phyloP scores from a whole-genome alignment of 257 asterid species.

The Knoxia roxburghii region DNA sequence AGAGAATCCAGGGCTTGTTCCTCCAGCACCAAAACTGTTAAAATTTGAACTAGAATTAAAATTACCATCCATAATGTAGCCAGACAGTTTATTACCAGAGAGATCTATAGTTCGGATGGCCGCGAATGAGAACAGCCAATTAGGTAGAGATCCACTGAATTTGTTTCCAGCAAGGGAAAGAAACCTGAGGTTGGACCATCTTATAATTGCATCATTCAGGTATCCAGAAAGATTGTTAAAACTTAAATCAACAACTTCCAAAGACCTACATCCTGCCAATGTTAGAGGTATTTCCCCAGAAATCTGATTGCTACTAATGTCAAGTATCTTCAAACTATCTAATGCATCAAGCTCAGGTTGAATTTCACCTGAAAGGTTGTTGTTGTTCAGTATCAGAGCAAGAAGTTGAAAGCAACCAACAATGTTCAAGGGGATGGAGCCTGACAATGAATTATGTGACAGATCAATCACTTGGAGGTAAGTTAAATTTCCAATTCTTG shows the following conservation, averaged over 20 bases:
- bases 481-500: constrained; percentile 78
- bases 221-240: constrained; percentile 67
- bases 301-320: constrained; percentile 59
- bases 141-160: constrained; percentile 64
- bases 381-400: constrained; percentile 60
- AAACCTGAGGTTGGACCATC: constrained; percentile 72
- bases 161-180: constrained; percentile 72
- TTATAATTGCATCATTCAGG: constrained; percentile 72
- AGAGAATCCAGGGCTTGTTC: constrained; percentile 10
- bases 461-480: constrained; percentile 88
- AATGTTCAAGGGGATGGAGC: constrained; percentile 68
- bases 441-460: constrained; percentile 67
- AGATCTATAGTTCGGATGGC: constrained; percentile 54
- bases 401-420: constrained; percentile 91
- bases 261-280: constrained; percentile 87
- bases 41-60: constrained; percentile 44
- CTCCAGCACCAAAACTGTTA: constrained; percentile 24
- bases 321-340: constrained; percentile 74
- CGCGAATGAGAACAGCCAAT: constrained; percentile 68
- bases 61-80: constrained; percentile 59
- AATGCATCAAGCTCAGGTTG: constrained; percentile 96
- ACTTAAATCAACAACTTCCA: constrained; percentile 90
- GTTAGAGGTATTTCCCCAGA: constrained; percentile 95
- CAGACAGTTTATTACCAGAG: constrained; percentile 66
- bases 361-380: constrained; percentile 84